phyloP scores from a whole-genome alignment of 805 yeast species.

The Pichia paraexigua region DNA sequence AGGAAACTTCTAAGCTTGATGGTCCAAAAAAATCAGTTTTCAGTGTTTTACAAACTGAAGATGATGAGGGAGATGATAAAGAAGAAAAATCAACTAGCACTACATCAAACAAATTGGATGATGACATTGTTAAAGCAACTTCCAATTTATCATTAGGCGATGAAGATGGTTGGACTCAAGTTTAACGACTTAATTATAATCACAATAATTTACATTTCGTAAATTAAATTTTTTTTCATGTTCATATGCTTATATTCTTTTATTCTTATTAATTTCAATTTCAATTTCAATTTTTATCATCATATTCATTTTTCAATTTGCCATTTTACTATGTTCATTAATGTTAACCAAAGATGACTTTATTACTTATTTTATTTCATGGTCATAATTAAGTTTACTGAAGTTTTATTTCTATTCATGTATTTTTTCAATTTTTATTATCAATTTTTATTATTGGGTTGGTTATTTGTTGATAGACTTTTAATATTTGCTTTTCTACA shows the following conservation, averaged over 20 bases:
- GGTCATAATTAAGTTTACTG: conserved; percentile 3
- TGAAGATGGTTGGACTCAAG: conserved; percentile 34
- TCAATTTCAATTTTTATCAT: background rate
- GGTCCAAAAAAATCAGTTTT: conserved; percentile 37
- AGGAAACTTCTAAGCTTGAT: conserved; percentile 18
- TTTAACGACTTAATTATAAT: background rate
- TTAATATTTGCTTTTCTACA: conserved; percentile 5
- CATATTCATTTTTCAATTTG: background rate
- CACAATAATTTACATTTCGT: background rate
- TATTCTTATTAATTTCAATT: background rate
- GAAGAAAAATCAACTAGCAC: conserved; percentile 19
- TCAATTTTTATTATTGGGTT: conserved; percentile 2
- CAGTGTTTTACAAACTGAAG: conserved; percentile 43
- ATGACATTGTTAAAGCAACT: conserved; percentile 27
- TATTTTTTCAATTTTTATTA: conserved; percentile 1
- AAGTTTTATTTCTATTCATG: background rate
- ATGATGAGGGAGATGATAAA: conserved; percentile 39
- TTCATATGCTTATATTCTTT: background rate
- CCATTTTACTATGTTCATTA: background rate
- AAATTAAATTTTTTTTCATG: background rate
- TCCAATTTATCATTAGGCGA: conserved; percentile 32
- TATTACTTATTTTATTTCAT: background rate
- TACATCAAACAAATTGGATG: conserved; percentile 16
- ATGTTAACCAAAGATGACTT: too few species aligned
- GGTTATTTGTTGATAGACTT: background rate